These are phyloP conservation scores for Quercus engelmannii DNA, from an alignment of 306 rosid species.

Conservation along the genomic window DNA sequence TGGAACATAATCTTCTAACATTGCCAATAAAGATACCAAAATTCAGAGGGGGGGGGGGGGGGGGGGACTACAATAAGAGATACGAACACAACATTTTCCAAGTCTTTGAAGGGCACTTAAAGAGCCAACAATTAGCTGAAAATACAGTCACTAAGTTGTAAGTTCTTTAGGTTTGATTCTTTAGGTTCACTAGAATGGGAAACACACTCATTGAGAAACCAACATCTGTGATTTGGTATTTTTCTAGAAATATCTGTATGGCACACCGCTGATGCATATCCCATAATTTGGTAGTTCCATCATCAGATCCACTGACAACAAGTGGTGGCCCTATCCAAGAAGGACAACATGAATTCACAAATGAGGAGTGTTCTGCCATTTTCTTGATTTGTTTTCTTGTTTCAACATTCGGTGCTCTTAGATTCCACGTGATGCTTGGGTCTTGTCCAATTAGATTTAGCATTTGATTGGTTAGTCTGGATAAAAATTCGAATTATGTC, in stretches of 20 bases:
- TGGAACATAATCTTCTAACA: no score
- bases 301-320: constrained; percentile 93
- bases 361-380: constrained; percentile 92
- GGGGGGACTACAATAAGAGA: no score
- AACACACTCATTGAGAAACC: constrained; percentile 67
- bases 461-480: no score
- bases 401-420: constrained; percentile 91
- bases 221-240: constrained; percentile 84
- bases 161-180: constrained; percentile 34
- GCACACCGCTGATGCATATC: constrained; percentile 97
- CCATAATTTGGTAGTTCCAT: constrained; percentile 93
- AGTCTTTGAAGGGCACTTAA: no score
- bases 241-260: constrained; percentile 90
- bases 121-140: no score
- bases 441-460: background rate
- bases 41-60: no score
- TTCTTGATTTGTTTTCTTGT: constrained; percentile 83
- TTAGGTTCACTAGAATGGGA: constrained; percentile 81
- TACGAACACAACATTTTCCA: no score
- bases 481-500: no score
- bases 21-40: background rate
- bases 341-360: constrained; percentile 89
- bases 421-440: background rate
- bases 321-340: constrained; percentile 88
- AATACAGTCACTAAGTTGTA: no score